These are phyloP conservation scores for Pestalotiopsis sp. DNA, from an alignment of 2,329 filamentous ascomycete species.

Conservation along the genomic window DNA sequence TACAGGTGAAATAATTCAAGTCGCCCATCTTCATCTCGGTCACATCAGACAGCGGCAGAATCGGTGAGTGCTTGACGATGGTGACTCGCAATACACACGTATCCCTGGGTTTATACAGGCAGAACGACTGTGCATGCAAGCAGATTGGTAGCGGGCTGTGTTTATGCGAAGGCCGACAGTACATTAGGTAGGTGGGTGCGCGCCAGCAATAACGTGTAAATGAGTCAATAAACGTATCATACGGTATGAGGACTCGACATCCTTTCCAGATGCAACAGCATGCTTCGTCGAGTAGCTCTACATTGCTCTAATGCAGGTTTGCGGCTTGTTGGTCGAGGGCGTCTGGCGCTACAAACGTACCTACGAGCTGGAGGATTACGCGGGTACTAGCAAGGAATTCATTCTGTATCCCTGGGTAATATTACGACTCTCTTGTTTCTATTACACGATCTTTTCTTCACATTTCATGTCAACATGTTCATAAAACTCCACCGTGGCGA, in stretches of 20 bases:
- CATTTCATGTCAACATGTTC: neutral
- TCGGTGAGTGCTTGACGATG: neutral
- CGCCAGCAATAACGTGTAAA: neutral
- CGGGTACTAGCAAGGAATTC: neutral
- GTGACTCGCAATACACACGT: neutral
- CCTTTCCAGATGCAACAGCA: neutral
- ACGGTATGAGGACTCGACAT: neutral
- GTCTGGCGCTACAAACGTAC: neutral
- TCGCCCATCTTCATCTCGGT: neutral
- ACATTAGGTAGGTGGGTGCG: neutral
- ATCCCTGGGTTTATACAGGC: neutral
- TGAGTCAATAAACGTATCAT: neutral
- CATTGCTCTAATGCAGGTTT: neutral
- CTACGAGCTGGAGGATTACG: neutral
- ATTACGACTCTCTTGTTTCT: neutral
- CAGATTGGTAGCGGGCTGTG: too few species aligned
- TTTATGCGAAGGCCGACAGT: neutral
- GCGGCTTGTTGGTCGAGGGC: neutral
- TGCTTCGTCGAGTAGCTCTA: neutral
- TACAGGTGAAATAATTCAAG: constrained; percentile 62
- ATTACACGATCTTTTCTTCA: neutral
- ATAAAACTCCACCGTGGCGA: neutral
- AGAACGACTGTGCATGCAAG: too few species aligned
- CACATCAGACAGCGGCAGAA: neutral
- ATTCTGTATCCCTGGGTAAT: neutral